A percentile compares a stretch with the other conserved stretches of the same genome.
phyloP scores from a whole-genome alignment of 306 rosid genomes.

The Nissolia schottii region DNA sequence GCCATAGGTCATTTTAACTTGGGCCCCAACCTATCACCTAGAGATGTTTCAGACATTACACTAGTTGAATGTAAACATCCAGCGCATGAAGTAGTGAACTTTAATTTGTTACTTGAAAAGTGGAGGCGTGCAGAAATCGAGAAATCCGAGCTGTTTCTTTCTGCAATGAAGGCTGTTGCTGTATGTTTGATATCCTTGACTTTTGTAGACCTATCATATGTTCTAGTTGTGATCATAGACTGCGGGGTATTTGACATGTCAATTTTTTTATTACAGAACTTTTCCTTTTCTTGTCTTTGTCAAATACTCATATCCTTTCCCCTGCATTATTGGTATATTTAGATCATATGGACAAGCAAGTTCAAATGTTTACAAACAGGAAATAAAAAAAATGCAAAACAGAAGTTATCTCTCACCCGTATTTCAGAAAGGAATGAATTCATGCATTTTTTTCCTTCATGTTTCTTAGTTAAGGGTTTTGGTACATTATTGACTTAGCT shows the following conservation, averaged over 20 bases:
- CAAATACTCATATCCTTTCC: background rate
- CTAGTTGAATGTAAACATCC: slow-evolving; percentile 39
- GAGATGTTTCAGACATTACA: slow-evolving; percentile 57
- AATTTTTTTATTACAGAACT: background rate
- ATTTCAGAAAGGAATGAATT: background rate
- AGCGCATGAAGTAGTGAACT: slow-evolving; percentile 52
- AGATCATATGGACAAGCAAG: background rate
- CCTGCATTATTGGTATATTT: background rate
- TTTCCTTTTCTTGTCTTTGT: background rate
- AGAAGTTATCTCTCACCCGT: background rate
- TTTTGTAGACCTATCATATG: background rate
- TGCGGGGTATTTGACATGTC: background rate
- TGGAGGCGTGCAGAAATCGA: slow-evolving; percentile 92
- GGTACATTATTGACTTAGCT: background rate
- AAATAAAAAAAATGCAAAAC: background rate
- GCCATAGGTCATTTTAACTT: slow-evolving; percentile 87
- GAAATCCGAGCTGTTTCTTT: slow-evolving; percentile 47
- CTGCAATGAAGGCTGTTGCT: slow-evolving; percentile 41
- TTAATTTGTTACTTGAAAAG: slow-evolving; percentile 58
- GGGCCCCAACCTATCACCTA: slow-evolving; percentile 65
- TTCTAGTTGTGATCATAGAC: background rate
- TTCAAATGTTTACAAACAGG: slow-evolving; percentile 5
- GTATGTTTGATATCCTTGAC: slow-evolving; percentile 43
- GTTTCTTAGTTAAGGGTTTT: background rate
- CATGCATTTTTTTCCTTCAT: background rate